These are phyloP conservation scores for Didymellaceae sp. DNA, from an alignment of 2,329 filamentous ascomycete genomes.

Conservation along the genomic window DNA sequence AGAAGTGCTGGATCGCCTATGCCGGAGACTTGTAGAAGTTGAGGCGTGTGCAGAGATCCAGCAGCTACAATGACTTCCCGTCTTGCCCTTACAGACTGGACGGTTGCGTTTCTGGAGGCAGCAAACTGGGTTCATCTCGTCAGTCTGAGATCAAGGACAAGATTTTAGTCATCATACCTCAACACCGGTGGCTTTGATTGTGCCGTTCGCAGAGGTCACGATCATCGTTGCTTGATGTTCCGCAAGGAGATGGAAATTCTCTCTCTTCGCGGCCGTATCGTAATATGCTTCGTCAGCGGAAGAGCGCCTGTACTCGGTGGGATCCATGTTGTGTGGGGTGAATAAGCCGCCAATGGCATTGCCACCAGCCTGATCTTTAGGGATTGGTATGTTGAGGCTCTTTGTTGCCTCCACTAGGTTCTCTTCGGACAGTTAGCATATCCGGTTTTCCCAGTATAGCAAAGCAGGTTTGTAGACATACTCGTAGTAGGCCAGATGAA, in stretches of 20 bases:
- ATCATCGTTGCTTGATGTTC: conserved; percentile 24
- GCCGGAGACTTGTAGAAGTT: conserved; percentile 37
- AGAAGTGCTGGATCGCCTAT: conserved; percentile 34
- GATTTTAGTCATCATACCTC: conserved; percentile 3
- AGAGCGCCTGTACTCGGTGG: conserved; percentile 21
- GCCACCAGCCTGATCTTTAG: conserved; percentile 28
- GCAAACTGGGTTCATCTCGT: conserved; percentile 14
- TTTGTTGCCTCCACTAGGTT: conserved; percentile 27
- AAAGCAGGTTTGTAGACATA: conserved; percentile 3
- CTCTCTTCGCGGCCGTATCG: conserved; percentile 19
- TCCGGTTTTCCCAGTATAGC: background rate
- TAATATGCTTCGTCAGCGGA: conserved; percentile 33
- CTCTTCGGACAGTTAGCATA: conserved; percentile 17
- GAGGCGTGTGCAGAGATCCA: conserved; percentile 35
- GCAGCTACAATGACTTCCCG: conserved; percentile 36
- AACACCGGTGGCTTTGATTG: conserved; percentile 26
- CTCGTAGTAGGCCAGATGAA: conserved; percentile 33
- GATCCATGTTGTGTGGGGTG: conserved; percentile 28
- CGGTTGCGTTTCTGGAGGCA: conserved; percentile 16
- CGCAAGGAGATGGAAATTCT: conserved; percentile 31
- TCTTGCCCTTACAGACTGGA: conserved; percentile 25
- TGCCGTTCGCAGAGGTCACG: conserved; percentile 16
- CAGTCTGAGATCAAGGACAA: background rate
- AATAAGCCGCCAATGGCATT: conserved; percentile 32
- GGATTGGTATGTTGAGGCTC: conserved; percentile 22